Percentiles rank a stretch among this genome's conserved stretches.
Evolutionary conservation across 1,284 basidiomycete genomes (phyloP).

Genomic region (Leccinum colubrinum): DNA sequence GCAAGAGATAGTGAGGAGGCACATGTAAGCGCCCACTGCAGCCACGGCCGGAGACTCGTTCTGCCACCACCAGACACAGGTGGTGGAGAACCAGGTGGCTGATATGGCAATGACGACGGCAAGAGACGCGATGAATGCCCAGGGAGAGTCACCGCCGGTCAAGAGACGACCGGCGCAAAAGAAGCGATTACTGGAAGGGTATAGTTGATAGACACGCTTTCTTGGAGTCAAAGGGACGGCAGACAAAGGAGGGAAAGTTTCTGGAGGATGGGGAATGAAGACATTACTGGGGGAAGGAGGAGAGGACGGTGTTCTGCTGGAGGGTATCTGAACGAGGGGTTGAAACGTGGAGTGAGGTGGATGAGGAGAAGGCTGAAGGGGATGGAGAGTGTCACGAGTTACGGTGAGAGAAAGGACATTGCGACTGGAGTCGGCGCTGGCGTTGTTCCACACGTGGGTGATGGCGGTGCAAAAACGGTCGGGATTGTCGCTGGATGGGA

Average conservation of each 20-base stretch:
- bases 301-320: slow-evolving; percentile 24
- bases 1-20: slow-evolving; percentile 68
- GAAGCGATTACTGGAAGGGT: slow-evolving; percentile 76
- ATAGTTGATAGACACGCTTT: slow-evolving; percentile 55
- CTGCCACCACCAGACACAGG: slow-evolving; percentile 85
- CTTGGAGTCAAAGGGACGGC: slow-evolving; percentile 46
- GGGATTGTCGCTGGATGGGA: slow-evolving; percentile 23
- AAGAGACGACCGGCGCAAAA: slow-evolving; percentile 69
- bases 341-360: slow-evolving; percentile 16
- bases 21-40: slow-evolving; percentile 74
- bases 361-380: slow-evolving; percentile 10
- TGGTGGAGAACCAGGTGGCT: slow-evolving; percentile 82
- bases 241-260: slow-evolving; percentile 39
- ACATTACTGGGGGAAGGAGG: slow-evolving; percentile 31
- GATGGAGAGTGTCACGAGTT: slow-evolving; percentile 3
- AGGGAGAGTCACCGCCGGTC: slow-evolving; percentile 82
- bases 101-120: slow-evolving; percentile 62
- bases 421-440: slow-evolving; percentile 52
- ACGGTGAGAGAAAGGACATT: slow-evolving; percentile 13
- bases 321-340: slow-evolving; percentile 28
- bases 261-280: slow-evolving; percentile 27
- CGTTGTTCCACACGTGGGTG: slow-evolving; percentile 52
- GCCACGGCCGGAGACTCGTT: slow-evolving; percentile 76
- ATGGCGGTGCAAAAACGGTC: slow-evolving; percentile 51
- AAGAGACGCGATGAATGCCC: slow-evolving; percentile 71